A percentile compares a stretch with the other conserved stretches of the same genome.
Conservation (phyloP, 768 basidiomycete species). For the Phylloporus scabripes region DNA sequence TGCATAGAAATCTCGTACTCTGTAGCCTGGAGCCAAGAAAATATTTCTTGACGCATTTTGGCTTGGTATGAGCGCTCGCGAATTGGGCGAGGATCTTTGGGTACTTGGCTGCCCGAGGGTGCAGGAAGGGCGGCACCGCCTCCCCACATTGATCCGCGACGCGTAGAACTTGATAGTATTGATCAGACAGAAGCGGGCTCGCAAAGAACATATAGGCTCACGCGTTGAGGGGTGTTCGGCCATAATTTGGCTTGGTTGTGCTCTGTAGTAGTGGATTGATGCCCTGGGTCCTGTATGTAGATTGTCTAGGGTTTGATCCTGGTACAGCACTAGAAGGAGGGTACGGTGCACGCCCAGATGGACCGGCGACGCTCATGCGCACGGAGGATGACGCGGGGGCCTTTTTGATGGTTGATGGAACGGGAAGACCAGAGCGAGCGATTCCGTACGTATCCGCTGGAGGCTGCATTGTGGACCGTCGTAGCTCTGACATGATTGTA, state of each 20-base stretch:
- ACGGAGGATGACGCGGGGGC: conserved; percentile 41
- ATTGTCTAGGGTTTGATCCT: conserved; percentile 57
- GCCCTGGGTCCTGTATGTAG: conserved; percentile 65
- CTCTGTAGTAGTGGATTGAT: conserved; percentile 65
- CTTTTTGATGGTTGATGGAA: conserved; percentile 75
- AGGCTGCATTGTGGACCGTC: conserved; percentile 57
- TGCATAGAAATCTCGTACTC: conserved; percentile 65
- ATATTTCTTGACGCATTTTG: conserved; percentile 74
- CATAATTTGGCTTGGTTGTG: conserved; percentile 57
- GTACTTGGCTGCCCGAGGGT: conserved; percentile 48
- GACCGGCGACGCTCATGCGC: conserved; percentile 71
- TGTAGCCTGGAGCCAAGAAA: conserved; percentile 58
- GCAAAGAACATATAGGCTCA: conserved; percentile 24
- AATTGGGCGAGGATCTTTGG: conserved; percentile 73
- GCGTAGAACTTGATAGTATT: conserved; percentile 47
- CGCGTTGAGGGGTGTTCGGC: conserved; percentile 73
- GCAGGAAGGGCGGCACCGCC: conserved; percentile 42
- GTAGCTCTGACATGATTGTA: conserved; percentile 41
- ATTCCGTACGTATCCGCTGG: conserved; percentile 44
- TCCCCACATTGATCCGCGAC: conserved; percentile 72
- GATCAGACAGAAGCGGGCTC: conserved; percentile 3
- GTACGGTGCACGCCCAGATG: conserved; percentile 50
- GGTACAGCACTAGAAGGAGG: conserved; percentile 34
- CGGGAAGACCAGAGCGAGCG: conserved; percentile 60
- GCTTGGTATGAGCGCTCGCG: conserved; percentile 70